Base-by-base conservation (phyloP, 139 green algal species). In the Chlorella sp. region DNA sequence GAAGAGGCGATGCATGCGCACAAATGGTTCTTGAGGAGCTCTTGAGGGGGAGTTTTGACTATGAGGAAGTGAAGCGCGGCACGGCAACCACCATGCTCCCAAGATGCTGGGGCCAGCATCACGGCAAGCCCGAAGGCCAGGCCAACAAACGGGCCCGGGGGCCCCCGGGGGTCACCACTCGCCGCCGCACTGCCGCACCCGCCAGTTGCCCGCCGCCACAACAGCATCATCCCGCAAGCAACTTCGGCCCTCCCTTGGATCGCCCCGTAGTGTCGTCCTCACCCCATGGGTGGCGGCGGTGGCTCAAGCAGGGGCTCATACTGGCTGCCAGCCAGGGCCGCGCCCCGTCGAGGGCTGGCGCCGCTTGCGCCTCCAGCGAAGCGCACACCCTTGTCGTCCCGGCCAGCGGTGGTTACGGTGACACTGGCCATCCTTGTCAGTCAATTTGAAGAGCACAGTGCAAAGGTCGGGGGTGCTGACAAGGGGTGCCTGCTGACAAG, bases 311-410 rank as follows among this genome's bases (percentile, higher is more conserved):
- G 39, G 1, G 78, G 78, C 78, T 83, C 28, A 26, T 61, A 78
- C 7, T 40, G 36, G 76, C 21, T 37, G 19, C 36, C 36, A n/a
- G 76, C 76, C 18, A 30, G 76, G 34, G 18, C 76, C 1, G 37
- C 76, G 37, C 76, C 76, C 42, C 30, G 76, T 21, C 76, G 21
- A 2, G 30, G 76, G 37, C 37, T 36, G 34, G 37, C 34, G 76
- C 76, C 57, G 36, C 36, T 22, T 32, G 36, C 36, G 76, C 48
- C 48, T 3, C 32, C 71, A 16, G 71, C 82, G 78, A 81, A 66
- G 24, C 68, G 39, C 68, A 82, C 34, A n/a, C 36, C 39, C 84
- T 81, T 66, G 39, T 87, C n/a, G 22, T 88, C 84, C 26, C 30
- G 28, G 16, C 39, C 36, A 18, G 21, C 12, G 11, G 34, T 36